phyloP scores from a whole-genome alignment of 163 green algal genomes.

The Scenedesmus sp. region DNA sequence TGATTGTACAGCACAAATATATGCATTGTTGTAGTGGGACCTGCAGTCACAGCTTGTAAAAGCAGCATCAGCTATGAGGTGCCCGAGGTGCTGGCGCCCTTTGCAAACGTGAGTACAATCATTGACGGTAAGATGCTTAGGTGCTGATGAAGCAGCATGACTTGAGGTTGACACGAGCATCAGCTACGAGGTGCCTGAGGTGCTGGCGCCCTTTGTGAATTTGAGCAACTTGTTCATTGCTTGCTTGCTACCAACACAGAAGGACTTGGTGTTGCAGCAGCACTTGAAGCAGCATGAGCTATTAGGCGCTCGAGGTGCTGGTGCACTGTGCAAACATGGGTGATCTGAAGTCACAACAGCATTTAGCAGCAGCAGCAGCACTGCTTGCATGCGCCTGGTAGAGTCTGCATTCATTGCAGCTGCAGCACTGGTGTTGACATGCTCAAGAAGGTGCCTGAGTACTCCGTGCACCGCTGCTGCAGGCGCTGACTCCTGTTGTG shows the following conservation, averaged over 20 bases:
- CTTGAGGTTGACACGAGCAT: conserved; percentile 42
- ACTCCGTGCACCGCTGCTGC: conserved; percentile 7
- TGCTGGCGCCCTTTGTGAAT: no score
- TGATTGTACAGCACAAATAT: no score
- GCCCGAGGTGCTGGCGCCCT: conserved; percentile 81
- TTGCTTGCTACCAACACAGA: not conserved
- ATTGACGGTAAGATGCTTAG: not conserved
- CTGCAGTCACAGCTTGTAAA: not conserved
- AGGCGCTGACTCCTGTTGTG: conserved; percentile 88
- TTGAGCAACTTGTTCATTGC: not conserved
- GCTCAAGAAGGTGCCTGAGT: not conserved
- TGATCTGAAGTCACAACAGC: not conserved
- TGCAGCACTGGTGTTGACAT: not conserved
- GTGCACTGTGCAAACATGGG: conserved; percentile 87
- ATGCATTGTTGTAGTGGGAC: no score
- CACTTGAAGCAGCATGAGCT: conserved; percentile 72
- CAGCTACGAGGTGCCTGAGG: not conserved
- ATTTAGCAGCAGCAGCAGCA: no score
- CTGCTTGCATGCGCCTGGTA: not conserved
- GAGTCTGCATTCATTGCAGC: not conserved
- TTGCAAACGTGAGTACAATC: conserved; percentile 79
- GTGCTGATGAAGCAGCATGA: not conserved
- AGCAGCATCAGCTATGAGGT: conserved; percentile 88
- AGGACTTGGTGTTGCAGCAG: no score
- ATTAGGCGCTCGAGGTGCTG: conserved; percentile 86